phyloP scores from a whole-genome alignment of 768 basidiomycete genomes.

The Calocera cornea region DNA sequence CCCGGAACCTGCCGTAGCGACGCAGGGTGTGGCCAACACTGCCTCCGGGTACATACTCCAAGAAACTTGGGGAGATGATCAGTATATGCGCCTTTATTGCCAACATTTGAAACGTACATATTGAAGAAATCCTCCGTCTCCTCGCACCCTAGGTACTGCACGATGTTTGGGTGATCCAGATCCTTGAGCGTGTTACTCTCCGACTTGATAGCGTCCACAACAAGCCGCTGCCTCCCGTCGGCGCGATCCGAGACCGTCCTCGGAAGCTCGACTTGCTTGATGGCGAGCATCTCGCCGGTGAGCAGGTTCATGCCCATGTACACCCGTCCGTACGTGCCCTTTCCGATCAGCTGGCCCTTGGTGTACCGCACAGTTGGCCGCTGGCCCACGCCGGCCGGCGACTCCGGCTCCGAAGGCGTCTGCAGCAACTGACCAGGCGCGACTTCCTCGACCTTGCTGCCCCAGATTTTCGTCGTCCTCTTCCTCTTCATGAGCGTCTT shows the following conservation, averaged over 20 bases:
- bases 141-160: slow-evolving; percentile 92
- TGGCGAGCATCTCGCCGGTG: slow-evolving; percentile 97
- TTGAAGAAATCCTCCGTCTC: slow-evolving; percentile 77
- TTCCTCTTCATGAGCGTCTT: slow-evolving; percentile 45
- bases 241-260: slow-evolving; percentile 81
- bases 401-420: slow-evolving; percentile 37
- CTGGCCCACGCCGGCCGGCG: slow-evolving; percentile 36
- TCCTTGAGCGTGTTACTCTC: slow-evolving; percentile 96
- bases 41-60: slow-evolving; percentile 98
- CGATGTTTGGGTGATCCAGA: slow-evolving; percentile 92
- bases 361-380: slow-evolving; percentile 48
- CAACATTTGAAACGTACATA: slow-evolving; percentile 49
- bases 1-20: slow-evolving; percentile 85
- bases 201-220: slow-evolving; percentile 83
- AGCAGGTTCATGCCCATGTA: slow-evolving; percentile 93
- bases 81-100: slow-evolving; percentile 11
- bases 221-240: slow-evolving; percentile 66
- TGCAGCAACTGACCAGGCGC: slow-evolving; percentile 51
- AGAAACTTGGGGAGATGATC: slow-evolving; percentile 49
- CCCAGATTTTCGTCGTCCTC: slow-evolving; percentile 92
- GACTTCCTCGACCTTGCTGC: slow-evolving; percentile 83
- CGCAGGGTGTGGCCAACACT: slow-evolving; percentile 82
- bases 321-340: slow-evolving; percentile 91
- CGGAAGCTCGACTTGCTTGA: slow-evolving; percentile 96
- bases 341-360: slow-evolving; percentile 91